These are phyloP conservation scores for Imleria badia DNA, from an alignment of 768 basidiomycete genomes.

Conservation along the genomic window DNA sequence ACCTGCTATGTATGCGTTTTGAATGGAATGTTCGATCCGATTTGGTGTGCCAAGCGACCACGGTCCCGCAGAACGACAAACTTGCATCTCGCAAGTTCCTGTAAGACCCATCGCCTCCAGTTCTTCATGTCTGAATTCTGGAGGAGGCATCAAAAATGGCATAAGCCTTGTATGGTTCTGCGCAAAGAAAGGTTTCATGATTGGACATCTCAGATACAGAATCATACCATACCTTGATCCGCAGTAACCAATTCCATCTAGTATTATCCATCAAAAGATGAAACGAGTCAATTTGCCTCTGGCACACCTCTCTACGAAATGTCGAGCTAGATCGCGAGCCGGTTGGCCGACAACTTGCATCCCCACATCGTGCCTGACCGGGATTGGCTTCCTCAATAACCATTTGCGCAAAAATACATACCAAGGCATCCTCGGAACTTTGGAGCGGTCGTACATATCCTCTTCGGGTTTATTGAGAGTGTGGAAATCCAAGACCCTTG, in stretches of 20 bases:
- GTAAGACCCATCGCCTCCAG: constrained; percentile 78
- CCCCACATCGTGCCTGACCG: constrained; percentile 88
- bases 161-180: constrained; percentile 90
- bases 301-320: constrained; percentile 85
- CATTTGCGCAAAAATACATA: constrained; percentile 34
- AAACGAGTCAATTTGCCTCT: neutral
- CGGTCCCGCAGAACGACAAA: constrained; percentile 91
- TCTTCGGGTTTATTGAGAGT: constrained; percentile 86
- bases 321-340: constrained; percentile 88
- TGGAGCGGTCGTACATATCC: constrained; percentile 91
- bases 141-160: constrained; percentile 92
- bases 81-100: constrained; percentile 96
- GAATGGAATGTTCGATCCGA: constrained; percentile 87
- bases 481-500: constrained; percentile 83
- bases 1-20: constrained; percentile 93
- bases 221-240: constrained; percentile 71
- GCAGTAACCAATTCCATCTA: constrained; percentile 92
- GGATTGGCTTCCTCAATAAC: neutral
- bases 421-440: constrained; percentile 96
- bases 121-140: constrained; percentile 85
- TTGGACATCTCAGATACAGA: neutral
- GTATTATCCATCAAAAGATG: constrained; percentile 5
- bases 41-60: constrained; percentile 95
- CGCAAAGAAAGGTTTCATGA: neutral
- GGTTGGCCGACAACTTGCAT: constrained; percentile 97